Evolutionary conservation across 1,284 basidiomycete species (phyloP), one percentile per base, ranked within the genome.

Genomic region (Leccinum pallidistipes): DNA sequence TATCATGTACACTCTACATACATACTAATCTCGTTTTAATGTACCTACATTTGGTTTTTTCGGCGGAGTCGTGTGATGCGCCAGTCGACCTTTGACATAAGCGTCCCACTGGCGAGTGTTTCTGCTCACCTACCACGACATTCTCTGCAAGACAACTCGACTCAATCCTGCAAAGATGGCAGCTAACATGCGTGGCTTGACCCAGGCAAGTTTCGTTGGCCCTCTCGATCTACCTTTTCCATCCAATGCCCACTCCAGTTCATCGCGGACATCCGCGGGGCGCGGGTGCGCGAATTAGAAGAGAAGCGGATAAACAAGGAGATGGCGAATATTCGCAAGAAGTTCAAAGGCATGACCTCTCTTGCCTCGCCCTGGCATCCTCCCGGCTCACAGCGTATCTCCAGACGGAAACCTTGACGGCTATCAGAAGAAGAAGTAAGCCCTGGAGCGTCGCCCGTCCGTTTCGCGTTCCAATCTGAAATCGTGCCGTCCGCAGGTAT

Each of bases 301-400:
- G 97, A 98, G 83, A 98, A 98, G 79, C 81, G 97, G 60, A 97
- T 99, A 71, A 99, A 99, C 80, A 95, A 97, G 77, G 24, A 24
- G 24, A 98, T 99, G 97, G 97, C 97, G 1, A 98, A 99, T 73
- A 99, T 99, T 68, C 85, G 97, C 59, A 95, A 97, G 81, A 96
- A 98, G 79, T 98, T 99, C 83, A 98, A 98, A 84, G 92, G 94
- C 43, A 45, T 21, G 43, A 12, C 18, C 43, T 47, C 11, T 91
- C 43, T 52, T 61, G 14, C 49, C 60, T 61, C 55, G 50, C 56
- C 51, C 32, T 57, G 51, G 45, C 53, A 27, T 51, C 52, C 55
- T 43, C 29, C 31, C 29, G 29, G 34, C 54, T 59, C 53, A 63
- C 57, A 52, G 47, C 5, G 54, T 40, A 36, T 54, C 66, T 14